These are phyloP conservation scores for Rosa chinensis DNA, from an alignment of 306 rosid species.

Conservation along the genomic window DNA sequence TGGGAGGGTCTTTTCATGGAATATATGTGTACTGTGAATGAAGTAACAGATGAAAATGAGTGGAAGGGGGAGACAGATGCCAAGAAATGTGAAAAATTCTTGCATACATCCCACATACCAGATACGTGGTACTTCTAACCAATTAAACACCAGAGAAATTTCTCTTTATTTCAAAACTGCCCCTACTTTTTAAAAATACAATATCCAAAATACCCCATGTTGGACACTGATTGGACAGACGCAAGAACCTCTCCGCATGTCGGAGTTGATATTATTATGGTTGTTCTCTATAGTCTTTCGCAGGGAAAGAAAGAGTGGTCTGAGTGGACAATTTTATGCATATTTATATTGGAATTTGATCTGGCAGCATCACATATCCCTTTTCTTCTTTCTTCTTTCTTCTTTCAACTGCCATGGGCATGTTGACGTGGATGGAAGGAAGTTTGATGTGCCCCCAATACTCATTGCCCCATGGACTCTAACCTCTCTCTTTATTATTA, in stretches of 20 bases:
- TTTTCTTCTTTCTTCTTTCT: slow-evolving; percentile 21
- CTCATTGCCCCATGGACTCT: slow-evolving; percentile 41
- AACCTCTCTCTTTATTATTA: neutral
- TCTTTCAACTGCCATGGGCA: slow-evolving; percentile 32
- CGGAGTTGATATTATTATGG: too few species aligned
- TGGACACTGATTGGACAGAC: too few species aligned
- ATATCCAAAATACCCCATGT: too few species aligned
- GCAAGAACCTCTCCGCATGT: too few species aligned
- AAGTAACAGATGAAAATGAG: slow-evolving; percentile 29
- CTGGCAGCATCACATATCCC: slow-evolving; percentile 29
- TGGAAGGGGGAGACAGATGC: slow-evolving; percentile 19
- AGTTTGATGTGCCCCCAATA: slow-evolving; percentile 38
- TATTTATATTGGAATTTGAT: slow-evolving; percentile 41
- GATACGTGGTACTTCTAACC: too few species aligned
- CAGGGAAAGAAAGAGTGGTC: slow-evolving; percentile 24
- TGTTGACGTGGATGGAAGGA: slow-evolving; percentile 43
- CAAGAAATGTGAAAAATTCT: neutral
- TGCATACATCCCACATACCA: too few species aligned
- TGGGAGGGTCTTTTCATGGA: slow-evolving; percentile 42
- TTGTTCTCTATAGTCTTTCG: neutral
- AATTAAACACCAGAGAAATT: too few species aligned
- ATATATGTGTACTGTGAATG: slow-evolving; percentile 23
- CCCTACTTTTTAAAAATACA: too few species aligned
- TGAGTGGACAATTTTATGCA: slow-evolving; percentile 32
- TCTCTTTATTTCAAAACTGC: too few species aligned